A percentile compares a stretch with the other conserved stretches of the same genome.
Evolutionary conservation across 2,329 filamentous ascomycete genomes (phyloP).

Genomic region (Fulvia fulva): DNA sequence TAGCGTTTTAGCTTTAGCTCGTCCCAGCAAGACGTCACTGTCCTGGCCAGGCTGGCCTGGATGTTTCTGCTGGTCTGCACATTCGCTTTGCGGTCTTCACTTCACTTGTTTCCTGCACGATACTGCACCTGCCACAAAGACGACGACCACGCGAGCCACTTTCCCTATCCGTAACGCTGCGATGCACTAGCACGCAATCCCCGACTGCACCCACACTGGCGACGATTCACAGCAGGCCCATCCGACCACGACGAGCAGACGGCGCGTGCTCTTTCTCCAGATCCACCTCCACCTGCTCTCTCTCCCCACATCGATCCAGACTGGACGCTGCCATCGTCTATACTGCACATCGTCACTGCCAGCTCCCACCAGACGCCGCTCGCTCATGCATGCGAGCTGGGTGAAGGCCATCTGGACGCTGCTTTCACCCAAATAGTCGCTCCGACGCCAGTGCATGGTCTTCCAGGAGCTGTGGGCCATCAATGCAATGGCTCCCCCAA

Average conservation of each 20-base stretch:
- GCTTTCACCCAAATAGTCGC: constrained; percentile 1
- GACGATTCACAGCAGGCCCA: neutral
- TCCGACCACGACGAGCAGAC: neutral
- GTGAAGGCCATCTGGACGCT: constrained; percentile 3
- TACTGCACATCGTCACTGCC: constrained; percentile 2
- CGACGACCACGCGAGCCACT: neutral
- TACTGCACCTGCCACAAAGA: neutral
- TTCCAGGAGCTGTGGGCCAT: constrained; percentile 15
- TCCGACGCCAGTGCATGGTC: constrained; percentile 18
- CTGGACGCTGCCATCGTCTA: neutral
- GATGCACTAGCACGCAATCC: neutral
- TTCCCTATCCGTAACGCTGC: neutral
- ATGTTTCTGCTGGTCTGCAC: neutral
- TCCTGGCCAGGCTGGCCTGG: too few relatives aligned
- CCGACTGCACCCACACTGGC: neutral
- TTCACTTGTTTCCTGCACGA: neutral
- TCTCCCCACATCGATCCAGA: neutral
- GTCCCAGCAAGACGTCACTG: neutral
- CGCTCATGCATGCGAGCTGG: constrained; percentile 8
- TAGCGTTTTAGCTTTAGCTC: neutral
- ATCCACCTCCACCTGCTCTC: constrained; percentile 6
- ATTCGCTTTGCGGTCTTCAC: neutral
- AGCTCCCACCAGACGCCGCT: neutral
- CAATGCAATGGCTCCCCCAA: constrained; percentile 20
- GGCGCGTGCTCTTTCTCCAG: neutral